Conservation (phyloP, 2,329 filamentous ascomycete genomes). For the Tolypocladium nubicola region DNA sequence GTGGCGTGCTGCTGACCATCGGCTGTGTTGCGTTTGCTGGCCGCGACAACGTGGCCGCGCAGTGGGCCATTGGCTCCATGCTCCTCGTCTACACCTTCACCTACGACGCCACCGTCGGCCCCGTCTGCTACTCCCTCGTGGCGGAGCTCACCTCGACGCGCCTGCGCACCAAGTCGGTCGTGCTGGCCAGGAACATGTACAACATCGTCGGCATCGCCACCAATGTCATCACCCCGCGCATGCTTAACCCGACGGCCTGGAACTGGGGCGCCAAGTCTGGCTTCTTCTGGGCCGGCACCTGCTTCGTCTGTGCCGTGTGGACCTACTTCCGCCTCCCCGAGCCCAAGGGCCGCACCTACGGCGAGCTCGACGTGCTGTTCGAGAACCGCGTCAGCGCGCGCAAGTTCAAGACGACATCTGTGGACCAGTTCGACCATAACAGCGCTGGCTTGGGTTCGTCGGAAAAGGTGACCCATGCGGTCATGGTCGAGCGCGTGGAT, state of each 20-base stretch:
- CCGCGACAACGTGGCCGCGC: slow-evolving; percentile 32
- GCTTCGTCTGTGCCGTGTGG: slow-evolving; percentile 35
- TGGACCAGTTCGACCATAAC: slow-evolving; percentile 15
- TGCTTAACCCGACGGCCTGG: slow-evolving; percentile 35
- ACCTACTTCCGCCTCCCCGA: slow-evolving; percentile 43
- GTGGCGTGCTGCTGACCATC: slow-evolving; percentile 27
- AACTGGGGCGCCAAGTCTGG: slow-evolving; percentile 37
- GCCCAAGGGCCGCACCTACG: slow-evolving; percentile 41
- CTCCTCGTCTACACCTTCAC: slow-evolving; percentile 32
- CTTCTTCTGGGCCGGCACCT: slow-evolving; percentile 34
- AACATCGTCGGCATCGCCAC: slow-evolving; percentile 36
- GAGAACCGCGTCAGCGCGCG: slow-evolving; percentile 30
- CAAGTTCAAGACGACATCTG: slow-evolving; percentile 24
- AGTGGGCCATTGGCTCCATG: slow-evolving; percentile 37
- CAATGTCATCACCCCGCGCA: slow-evolving; percentile 34
- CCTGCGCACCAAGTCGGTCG: slow-evolving; percentile 34
- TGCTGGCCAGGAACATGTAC: slow-evolving; percentile 34
- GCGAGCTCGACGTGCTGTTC: slow-evolving; percentile 46
- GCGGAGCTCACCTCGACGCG: slow-evolving; percentile 36
- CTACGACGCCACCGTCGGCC: slow-evolving; percentile 27
- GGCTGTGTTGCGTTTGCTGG: slow-evolving; percentile 44
- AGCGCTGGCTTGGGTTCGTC: background rate
- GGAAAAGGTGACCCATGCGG: slow-evolving; percentile 9
- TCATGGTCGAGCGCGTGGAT: slow-evolving; percentile 7
- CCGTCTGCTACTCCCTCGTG: slow-evolving; percentile 76